Percentiles rank a stretch among this genome's conserved stretches.
Conservation (phyloP, 2,329 filamentous ascomycete genomes). For the Leptodontidium sp. region DNA sequence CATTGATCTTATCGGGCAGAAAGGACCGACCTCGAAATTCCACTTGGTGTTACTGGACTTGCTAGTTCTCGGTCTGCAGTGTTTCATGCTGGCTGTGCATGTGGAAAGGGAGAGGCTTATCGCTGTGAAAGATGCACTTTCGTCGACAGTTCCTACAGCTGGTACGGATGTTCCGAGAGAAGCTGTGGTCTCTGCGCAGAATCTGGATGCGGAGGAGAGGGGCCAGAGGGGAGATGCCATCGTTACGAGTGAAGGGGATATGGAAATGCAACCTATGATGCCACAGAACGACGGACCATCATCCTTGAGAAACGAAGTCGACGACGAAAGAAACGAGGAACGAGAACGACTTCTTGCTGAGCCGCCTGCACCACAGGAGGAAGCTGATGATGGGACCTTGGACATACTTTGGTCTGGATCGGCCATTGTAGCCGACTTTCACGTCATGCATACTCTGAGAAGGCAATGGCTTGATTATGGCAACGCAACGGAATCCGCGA, state of each 20-base stretch:
- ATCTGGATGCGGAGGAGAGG: slow-evolving; percentile 47
- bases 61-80: slow-evolving; percentile 64
- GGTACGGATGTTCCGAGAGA: slow-evolving; percentile 29
- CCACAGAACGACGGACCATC: slow-evolving; percentile 22
- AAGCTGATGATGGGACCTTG: slow-evolving; percentile 38
- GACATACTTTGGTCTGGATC: slow-evolving; percentile 47
- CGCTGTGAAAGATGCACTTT: slow-evolving; percentile 34
- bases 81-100: slow-evolving; percentile 70
- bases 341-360: slow-evolving; percentile 39
- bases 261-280: slow-evolving; percentile 42
- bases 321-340: slow-evolving; percentile 35
- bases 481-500: slow-evolving; percentile 39
- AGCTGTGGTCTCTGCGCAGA: slow-evolving; percentile 36
- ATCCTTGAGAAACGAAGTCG: slow-evolving; percentile 11
- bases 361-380: slow-evolving; percentile 29
- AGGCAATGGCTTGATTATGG: slow-evolving; percentile 45
- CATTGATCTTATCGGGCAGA: slow-evolving; percentile 74
- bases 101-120: slow-evolving; percentile 66
- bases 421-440: slow-evolving; percentile 45
- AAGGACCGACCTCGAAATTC: slow-evolving; percentile 64
- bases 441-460: slow-evolving; percentile 45
- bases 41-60: slow-evolving; percentile 65
- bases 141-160: slow-evolving; percentile 21
- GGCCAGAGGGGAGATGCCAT: slow-evolving; percentile 41
- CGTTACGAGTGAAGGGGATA: slow-evolving; percentile 36